A percentile compares a stretch with the other conserved stretches of the same genome.
These are phyloP conservation scores for Trichoderma sp. DNA, from an alignment of 2,329 filamentous ascomycete genomes.

Conservation along the genomic window DNA sequence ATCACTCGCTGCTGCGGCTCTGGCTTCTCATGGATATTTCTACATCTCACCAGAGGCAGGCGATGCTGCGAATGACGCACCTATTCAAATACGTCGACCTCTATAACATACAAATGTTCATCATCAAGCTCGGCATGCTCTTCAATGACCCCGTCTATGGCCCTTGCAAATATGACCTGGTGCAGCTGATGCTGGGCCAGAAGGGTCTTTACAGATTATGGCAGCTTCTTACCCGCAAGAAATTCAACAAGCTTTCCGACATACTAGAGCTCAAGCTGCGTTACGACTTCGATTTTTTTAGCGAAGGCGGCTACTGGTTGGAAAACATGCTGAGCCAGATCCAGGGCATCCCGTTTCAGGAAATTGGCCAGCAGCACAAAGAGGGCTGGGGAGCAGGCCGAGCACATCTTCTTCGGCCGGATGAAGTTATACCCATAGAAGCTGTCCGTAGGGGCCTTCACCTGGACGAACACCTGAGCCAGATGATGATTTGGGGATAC, in stretches of 20 bases:
- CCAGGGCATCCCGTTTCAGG: slow-evolving; percentile 52
- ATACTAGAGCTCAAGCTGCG: slow-evolving; percentile 58
- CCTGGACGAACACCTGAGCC: slow-evolving; percentile 55
- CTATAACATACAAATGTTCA: slow-evolving; percentile 62
- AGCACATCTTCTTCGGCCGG: slow-evolving; percentile 54
- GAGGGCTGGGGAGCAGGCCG: slow-evolving; percentile 58
- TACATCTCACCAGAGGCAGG: slow-evolving; percentile 56
- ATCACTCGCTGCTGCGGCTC: slow-evolving; percentile 59
- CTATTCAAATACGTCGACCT: slow-evolving; percentile 61
- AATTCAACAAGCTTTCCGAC: slow-evolving; percentile 52
- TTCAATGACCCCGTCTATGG: slow-evolving; percentile 65
- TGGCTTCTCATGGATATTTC: slow-evolving; percentile 74
- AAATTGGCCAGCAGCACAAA: slow-evolving; percentile 55
- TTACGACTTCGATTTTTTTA: slow-evolving; percentile 54
- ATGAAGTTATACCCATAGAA: slow-evolving; percentile 62
- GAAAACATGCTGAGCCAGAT: slow-evolving; percentile 36
- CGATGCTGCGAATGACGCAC: slow-evolving; percentile 53
- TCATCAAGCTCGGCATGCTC: slow-evolving; percentile 71
- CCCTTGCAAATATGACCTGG: slow-evolving; percentile 51
- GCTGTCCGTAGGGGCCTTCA: slow-evolving; percentile 52
- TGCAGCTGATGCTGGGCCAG: slow-evolving; percentile 63
- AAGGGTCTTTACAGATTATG: slow-evolving; percentile 57
- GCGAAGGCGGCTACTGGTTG: slow-evolving; percentile 31
- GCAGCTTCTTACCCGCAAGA: slow-evolving; percentile 59
- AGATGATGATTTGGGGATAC: slow-evolving; percentile 65